Base-by-base conservation (phyloP, 2,329 filamentous ascomycete genomes). In the Pseudogymnoascus sp. region DNA sequence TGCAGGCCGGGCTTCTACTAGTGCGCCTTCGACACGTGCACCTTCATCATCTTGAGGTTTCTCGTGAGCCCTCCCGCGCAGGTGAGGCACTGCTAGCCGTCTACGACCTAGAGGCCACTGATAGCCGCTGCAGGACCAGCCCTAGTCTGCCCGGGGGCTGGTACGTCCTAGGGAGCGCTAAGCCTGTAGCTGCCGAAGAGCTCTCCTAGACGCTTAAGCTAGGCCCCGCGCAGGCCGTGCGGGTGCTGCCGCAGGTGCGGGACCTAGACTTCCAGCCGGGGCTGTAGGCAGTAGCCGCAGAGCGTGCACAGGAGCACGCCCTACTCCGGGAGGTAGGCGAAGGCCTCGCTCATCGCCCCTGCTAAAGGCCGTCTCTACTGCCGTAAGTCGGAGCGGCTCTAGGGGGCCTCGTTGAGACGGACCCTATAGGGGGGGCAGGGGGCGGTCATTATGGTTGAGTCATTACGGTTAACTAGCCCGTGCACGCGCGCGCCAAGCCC, bases 281-380 rank as follows among this genome's bases (percentile, higher is more conserved):
- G 49, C 66, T 80, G 12, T 76, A 81, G 65, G 68, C 71, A 11
- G 72, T 74, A 3, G 73, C 79, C 31, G 21, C 31, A 40, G 12
- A 40, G 12, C 31, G 31, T 60, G 36, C 25, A 60, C 14, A 60
- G 56, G n/a, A 60, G 56, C 56, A 60, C 56, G n/a, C 31, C n/a
- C 56, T 11, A 67, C 59, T 72, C 68, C 23, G 34, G 61, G 3
- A 72, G 65, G 56, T 60, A 16, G 2, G 37, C 12, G n/a, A 62
- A 73, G 42, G 21, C 68, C 65, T 31, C 56, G 65, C 68, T 66
- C 38, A 71, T 66, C 14, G 69, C 14, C 37, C 16, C 37, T 38
- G 16, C 16, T 16, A 16, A 16, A 16, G 16, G 16, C 16, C 16
- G 16, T 16, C 16, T 16, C 16, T 16, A 16, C 16, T 16, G 1